Conservation (phyloP, 2,329 filamentous ascomycete species). For the Fusarium lyarnte region DNA sequence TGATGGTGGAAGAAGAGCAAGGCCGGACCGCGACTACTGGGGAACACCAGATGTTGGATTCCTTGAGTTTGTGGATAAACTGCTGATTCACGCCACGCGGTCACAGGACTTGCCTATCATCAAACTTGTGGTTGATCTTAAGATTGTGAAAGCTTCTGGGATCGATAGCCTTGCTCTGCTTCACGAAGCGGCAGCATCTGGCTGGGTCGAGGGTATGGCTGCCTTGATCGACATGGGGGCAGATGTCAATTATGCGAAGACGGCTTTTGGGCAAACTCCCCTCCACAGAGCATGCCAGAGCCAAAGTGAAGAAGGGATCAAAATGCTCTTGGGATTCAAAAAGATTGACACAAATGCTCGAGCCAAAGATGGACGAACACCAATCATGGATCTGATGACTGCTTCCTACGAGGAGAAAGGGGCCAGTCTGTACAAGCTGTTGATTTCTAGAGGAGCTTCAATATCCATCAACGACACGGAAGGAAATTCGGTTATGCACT, state of each 20-base stretch:
- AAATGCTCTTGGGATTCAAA: neutral
- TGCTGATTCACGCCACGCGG: neutral
- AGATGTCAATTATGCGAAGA: neutral
- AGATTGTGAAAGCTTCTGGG: neutral
- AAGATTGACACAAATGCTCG: neutral
- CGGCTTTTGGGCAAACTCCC: accelerated
- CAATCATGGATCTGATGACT: neutral
- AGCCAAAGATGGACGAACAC: neutral
- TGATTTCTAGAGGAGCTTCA: neutral
- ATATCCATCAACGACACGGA: neutral
- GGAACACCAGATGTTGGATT: neutral
- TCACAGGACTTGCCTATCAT: neutral
- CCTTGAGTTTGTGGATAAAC: neutral
- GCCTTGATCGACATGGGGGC: neutral
- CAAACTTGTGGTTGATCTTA: neutral
- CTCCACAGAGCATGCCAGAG: neutral
- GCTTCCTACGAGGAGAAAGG: neutral
- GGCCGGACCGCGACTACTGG: neutral
- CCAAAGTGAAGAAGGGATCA: neutral
- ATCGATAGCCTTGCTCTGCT: neutral
- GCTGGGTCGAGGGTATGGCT: neutral
- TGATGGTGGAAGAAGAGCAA: neutral
- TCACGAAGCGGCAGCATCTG: neutral
- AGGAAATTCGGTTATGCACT: neutral
- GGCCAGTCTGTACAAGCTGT: neutral